A percentile compares a stretch with the other conserved stretches of the same genome.
phyloP scores from a whole-genome alignment of 305 asterid species.

The Solanum hybrid region DNA sequence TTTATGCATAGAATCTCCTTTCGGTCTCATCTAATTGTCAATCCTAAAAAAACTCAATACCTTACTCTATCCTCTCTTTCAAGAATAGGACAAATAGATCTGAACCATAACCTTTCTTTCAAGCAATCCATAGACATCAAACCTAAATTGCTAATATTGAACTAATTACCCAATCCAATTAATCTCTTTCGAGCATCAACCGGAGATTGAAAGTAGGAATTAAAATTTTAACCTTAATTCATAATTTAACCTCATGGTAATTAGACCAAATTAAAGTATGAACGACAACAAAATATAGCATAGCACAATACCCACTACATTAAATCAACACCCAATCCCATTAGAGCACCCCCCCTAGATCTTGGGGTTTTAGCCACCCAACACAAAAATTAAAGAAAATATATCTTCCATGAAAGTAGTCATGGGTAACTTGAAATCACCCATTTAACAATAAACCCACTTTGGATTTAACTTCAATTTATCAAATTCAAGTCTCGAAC shows the following conservation, averaged over 20 bases:
- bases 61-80: not conserved
- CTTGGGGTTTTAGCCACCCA: not conserved
- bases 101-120: not conserved
- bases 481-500: not conserved
- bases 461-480: not conserved
- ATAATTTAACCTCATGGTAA: not conserved
- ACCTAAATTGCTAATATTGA: not conserved
- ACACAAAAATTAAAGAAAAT: not conserved
- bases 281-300: not conserved
- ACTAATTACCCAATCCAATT: not conserved
- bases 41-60: not conserved
- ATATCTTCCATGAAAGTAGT: not conserved
- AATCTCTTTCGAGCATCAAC: not conserved
- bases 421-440: not conserved
- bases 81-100: not conserved
- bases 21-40: not conserved
- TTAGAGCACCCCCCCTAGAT: not conserved
- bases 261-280: not conserved
- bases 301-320: not conserved
- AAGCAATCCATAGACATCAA: not conserved
- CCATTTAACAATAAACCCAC: not conserved
- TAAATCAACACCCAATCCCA: not conserved
- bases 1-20: not conserved
- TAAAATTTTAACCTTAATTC: not conserved
- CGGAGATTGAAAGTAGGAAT: not conserved